phyloP scores from a whole-genome alignment of 768 basidiomycete genomes.

The Baorangia bicolor region DNA sequence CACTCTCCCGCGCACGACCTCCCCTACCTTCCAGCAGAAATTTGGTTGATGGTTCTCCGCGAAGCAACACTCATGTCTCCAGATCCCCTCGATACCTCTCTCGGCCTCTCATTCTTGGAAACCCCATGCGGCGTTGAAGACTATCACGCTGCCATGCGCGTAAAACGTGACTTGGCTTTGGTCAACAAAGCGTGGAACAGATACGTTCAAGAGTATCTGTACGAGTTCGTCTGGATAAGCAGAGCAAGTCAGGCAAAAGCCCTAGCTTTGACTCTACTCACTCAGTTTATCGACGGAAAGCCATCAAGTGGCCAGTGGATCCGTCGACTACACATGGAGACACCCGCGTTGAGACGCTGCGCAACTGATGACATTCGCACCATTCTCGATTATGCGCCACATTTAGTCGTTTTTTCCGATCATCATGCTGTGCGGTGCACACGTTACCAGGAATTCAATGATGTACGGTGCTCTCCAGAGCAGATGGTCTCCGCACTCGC shows the following conservation, averaged over 20 bases:
- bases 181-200: slow-evolving; percentile 58
- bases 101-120: slow-evolving; percentile 59
- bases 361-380: slow-evolving; percentile 64
- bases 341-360: slow-evolving; percentile 59
- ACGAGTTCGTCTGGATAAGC: slow-evolving; percentile 70
- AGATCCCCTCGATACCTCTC: slow-evolving; percentile 47
- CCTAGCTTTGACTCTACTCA: slow-evolving; percentile 43
- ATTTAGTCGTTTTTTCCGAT: slow-evolving; percentile 60
- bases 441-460: slow-evolving; percentile 42
- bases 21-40: slow-evolving; percentile 55
- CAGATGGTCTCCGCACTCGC: slow-evolving; percentile 60
- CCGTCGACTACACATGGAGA: slow-evolving; percentile 69
- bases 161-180: slow-evolving; percentile 50
- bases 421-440: slow-evolving; percentile 61
- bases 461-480: slow-evolving; percentile 50
- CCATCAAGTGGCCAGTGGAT: slow-evolving; percentile 49
- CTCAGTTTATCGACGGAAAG: slow-evolving; percentile 40
- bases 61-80: slow-evolving; percentile 48
- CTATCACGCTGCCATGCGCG: slow-evolving; percentile 48
- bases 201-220: slow-evolving; percentile 54
- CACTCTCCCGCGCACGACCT: slow-evolving; percentile 35
- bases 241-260: slow-evolving; percentile 49
- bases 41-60: slow-evolving; percentile 67
- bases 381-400: slow-evolving; percentile 64
- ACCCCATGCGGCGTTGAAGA: slow-evolving; percentile 41